Conservation (phyloP, 176 grass and related monocot species). For the Paspalum notatum region DNA sequence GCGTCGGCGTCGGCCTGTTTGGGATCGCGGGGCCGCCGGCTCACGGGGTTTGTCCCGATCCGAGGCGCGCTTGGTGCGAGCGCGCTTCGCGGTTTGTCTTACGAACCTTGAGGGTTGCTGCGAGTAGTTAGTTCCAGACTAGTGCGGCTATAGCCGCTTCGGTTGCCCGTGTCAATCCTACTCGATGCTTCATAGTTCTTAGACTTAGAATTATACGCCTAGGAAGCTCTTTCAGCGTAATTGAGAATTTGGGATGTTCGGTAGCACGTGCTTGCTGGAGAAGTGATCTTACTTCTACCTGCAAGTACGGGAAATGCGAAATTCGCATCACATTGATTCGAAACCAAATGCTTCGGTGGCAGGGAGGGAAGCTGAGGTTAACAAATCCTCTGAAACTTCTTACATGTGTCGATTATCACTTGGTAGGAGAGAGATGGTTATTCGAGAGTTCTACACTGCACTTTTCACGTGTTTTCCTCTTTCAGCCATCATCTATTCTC, state of each 20-base stretch:
- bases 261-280: not conserved
- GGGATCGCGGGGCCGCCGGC: not conserved
- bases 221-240: not conserved
- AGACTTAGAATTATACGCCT: not conserved
- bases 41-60: conserved; percentile 12
- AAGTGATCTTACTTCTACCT: not conserved
- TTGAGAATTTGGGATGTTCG: not conserved
- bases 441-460: not conserved
- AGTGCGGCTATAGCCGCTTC: not conserved
- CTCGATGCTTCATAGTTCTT: not conserved
- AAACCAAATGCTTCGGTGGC: conserved; percentile 12
- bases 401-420: not conserved
- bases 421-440: not conserved
- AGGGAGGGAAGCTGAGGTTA: not conserved
- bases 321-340: not conserved
- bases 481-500: not conserved
- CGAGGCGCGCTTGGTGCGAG: not conserved
- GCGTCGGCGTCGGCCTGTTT: not conserved
- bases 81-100: not conserved
- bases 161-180: not conserved
- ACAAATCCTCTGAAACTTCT: not conserved
- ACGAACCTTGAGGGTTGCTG: not conserved
- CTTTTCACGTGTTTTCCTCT: not conserved
- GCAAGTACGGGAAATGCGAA: not conserved
- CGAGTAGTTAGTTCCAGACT: not conserved